phyloP scores from a whole-genome alignment of 345 rosid genomes.

The Excoecaria agallocha region DNA sequence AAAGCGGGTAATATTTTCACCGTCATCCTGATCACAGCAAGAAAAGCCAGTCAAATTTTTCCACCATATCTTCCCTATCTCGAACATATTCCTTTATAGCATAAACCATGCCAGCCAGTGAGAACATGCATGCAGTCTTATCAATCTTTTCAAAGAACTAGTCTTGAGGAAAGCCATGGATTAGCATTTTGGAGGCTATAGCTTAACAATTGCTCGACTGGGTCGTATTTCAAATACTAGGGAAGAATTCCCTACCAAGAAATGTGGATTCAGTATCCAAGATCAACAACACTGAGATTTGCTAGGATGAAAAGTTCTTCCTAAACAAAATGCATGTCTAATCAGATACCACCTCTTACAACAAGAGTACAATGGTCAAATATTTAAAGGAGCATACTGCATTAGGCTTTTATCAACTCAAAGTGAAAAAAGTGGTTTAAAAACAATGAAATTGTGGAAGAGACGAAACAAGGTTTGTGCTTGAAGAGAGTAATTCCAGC shows the following conservation, averaged over 20 bases:
- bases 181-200: no score
- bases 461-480: neutral
- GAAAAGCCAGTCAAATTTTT: neutral
- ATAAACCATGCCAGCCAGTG: no score
- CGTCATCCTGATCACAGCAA: constrained; percentile 57
- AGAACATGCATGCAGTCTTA: no score
- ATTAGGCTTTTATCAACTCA: neutral
- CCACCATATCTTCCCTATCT: neutral
- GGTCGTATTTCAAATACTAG: no score
- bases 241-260: no score
- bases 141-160: no score
- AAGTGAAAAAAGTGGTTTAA: neutral
- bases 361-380: neutral
- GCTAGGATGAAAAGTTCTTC: no score
- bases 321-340: no score
- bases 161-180: no score
- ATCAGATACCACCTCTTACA: neutral
- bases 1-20: constrained; percentile 75
- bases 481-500: neutral
- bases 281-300: no score
- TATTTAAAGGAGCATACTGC: neutral
- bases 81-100: neutral
- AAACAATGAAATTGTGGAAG: neutral
- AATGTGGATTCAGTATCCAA: no score
- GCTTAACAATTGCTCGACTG: no score